Percentiles rank a stretch among this genome's conserved stretches.
Conservation (phyloP, 176 grass and related monocot genomes). For the Musa itinerans region DNA sequence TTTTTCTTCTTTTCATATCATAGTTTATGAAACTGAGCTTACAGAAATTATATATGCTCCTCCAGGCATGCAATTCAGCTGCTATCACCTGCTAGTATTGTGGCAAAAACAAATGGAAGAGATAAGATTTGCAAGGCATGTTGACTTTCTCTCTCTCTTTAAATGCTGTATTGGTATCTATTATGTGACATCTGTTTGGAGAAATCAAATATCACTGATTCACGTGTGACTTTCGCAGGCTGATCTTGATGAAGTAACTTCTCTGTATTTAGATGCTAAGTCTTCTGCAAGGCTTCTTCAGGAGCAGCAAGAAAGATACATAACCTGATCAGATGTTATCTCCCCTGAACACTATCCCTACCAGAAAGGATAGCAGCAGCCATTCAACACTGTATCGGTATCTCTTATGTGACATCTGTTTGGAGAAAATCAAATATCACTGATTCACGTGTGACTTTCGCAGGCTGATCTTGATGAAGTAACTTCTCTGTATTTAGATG, state of each 20-base stretch:
- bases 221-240: conserved; percentile 23
- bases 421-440: not conserved
- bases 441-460: not conserved
- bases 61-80: conserved; percentile 82
- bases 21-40: too few relatives aligned
- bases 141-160: not conserved
- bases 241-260: conserved; percentile 70
- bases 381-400: not conserved
- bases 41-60: not conserved
- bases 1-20: too few relatives aligned
- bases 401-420: not conserved
- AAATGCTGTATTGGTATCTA: not conserved
- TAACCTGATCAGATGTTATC: conserved; percentile 28
- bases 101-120: conserved; percentile 71
- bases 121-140: conserved; percentile 93
- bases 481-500: conserved; percentile 51
- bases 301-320: conserved; percentile 88
- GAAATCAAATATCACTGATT: not conserved
- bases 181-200: not conserved
- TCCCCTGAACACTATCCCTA: not conserved
- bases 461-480: conserved; percentile 85
- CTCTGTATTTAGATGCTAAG: conserved; percentile 70
- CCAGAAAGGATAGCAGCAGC: not conserved
- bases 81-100: conserved; percentile 70
- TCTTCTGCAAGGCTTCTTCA: conserved; percentile 79